Evolutionary conservation across 805 yeast species (phyloP), one percentile per base, ranked within the genome.

Genomic region (Suhomyces kilbournensis): DNA sequence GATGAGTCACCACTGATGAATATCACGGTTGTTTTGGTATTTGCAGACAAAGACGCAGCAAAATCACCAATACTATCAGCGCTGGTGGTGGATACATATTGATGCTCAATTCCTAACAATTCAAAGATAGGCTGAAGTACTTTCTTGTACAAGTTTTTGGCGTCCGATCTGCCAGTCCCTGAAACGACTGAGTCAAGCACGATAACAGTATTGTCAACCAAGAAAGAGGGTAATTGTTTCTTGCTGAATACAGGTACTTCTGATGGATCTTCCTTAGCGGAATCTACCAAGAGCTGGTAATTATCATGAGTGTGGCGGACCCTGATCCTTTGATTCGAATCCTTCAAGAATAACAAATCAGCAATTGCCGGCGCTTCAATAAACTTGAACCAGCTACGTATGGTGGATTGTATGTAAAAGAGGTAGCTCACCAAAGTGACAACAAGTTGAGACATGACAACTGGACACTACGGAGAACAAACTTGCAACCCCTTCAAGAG

Each of bases 1-100:
- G 96, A 84, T 0, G 97, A 91, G 63, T 92, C 97, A 2, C 97
- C 97, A 38, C 96, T 86, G 7, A 92, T 67, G 34, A 91, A 70
- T 2, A 88, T 63, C 8, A 87, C 69, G 0, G 87, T 79, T 22
- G 74, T 62, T 3, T 52, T 51, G 3, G 22, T 7, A 8, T 52
- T 32, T 0, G 58, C 49, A n/a, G 62, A 57, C 6, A 80, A 54
- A 0, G 52, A 4, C 9, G 51, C 30, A 0, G 83, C 82, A 55
- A 74, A 68, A n/a, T 73, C 63, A 1, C 59, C 46, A 6, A 84
- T 75, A 1, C 80, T 67, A n/a, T 62, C 50, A 1, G 65, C 53
- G 4, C 76, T 61, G 0, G 61, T 58, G 0, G 91, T 84, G 43
- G 64, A 63, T n/a, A 78, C 17, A 54, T 81, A 80, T 1, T 54